Base-by-base conservation (phyloP, 169 alveolate species). In the Plasmodium vivax region DNA sequence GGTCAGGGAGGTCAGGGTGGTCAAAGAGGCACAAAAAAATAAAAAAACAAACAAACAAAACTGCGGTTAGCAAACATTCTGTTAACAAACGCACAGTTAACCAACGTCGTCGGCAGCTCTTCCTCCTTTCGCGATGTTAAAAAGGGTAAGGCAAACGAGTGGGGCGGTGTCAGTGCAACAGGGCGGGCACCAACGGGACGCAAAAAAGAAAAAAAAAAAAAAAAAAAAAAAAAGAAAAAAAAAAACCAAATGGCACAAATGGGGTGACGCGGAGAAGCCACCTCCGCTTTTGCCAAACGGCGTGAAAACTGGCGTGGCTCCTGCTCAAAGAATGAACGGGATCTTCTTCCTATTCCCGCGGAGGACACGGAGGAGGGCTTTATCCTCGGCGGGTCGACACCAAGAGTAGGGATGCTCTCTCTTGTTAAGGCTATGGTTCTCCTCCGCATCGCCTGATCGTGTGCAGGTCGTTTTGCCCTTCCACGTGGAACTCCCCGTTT, bases 301-400 rank as follows among this genome's bases (percentile, higher is more conserved):
- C 6, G 58, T 47, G 58, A 12, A 47, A 9, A 41, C 2, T 0
- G 14, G 58, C n/a, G n/a, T 47, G 58, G n/a, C n/a, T 75, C 1
- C 32, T 36, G 23, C 32, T 80, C 32, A 90, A 79, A 90, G n/a
- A 12, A 51, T 90, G 43, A 80, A 90, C 2, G 94, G 94, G 32
- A 90, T 79, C 81, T 90, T 90, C 54, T 79, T 79, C 83, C 74
- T 72, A 30, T 90, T 90, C 47, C 51, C 62, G 27, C 45, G 72
- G 12, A 90, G 10, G 23, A 79, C 71, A 81, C 83, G 81, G 23
- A 90, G 14, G 73, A 81, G 32, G 74, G 12, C 30, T 79, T 80
- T 85, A 54, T 90, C 94, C 74, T 90, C 94, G 8, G 23, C 47
- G n/a, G 94, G 51, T 81, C 94, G 90, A 80, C 32, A 23, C 94